Evolutionary conservation across 2,329 filamentous ascomycete species (phyloP).

Genomic region (Fusarium acutatum): DNA sequence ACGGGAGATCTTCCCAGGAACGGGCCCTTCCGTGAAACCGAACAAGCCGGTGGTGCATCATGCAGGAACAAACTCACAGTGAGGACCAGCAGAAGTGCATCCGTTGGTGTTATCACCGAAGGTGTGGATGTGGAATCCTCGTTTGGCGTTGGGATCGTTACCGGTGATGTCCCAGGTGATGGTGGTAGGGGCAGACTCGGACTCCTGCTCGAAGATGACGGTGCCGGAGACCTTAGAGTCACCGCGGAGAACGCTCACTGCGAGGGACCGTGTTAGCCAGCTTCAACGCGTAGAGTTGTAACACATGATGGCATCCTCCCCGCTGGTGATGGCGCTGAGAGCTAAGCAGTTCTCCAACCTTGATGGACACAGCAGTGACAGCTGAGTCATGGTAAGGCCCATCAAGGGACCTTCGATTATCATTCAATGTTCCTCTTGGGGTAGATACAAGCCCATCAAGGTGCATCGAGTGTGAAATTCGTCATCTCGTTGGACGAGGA

Average conservation of each 20-base stretch:
- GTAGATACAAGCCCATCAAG: slow-evolving; percentile 53
- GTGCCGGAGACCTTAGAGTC: slow-evolving; percentile 95
- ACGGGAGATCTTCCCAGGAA: neutral
- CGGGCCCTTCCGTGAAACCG: neutral
- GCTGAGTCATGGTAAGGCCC: slow-evolving; percentile 19
- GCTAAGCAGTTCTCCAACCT: neutral
- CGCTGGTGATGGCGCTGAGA: slow-evolving; percentile 1
- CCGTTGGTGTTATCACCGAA: slow-evolving; percentile 99
- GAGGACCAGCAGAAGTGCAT: slow-evolving; percentile 96
- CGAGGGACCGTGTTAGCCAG: slow-evolving; percentile 35
- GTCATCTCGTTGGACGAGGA: slow-evolving; percentile 47
- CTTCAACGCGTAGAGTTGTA: neutral
- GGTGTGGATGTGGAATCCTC: slow-evolving; percentile 98
- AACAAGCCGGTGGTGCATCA: neutral
- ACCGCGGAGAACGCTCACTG: slow-evolving; percentile 96
- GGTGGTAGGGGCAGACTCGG: slow-evolving; percentile 82
- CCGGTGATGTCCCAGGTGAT: slow-evolving; percentile 93
- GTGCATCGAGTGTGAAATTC: slow-evolving; percentile 44
- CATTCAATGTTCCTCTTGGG: slow-evolving; percentile 12
- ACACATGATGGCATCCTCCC: neutral
- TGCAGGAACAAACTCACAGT: slow-evolving; percentile 72
- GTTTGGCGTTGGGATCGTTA: slow-evolving; percentile 93
- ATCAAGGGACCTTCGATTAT: slow-evolving; percentile 46
- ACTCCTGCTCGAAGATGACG: slow-evolving; percentile 92
- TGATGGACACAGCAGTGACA: neutral